Base-by-base conservation (phyloP, 495 filamentous ascomycete species). In the Aspergillus cristatus region DNA sequence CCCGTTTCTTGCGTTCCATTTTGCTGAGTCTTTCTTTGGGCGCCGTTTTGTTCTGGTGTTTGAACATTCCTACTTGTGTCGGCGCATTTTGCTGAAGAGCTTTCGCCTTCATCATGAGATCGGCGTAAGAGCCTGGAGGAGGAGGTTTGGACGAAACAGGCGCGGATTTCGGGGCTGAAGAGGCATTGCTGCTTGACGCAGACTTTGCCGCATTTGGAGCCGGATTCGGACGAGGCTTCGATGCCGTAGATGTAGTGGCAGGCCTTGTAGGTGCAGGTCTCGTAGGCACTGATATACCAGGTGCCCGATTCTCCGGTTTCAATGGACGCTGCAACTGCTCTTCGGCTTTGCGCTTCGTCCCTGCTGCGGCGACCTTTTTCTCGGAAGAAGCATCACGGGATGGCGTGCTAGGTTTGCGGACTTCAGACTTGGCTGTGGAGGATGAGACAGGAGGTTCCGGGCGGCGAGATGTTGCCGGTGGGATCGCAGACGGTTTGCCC, bases 301-400 rank as follows among this genome's bases (percentile, higher is more conserved):
- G 11, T 14, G 35, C 18, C 31, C 51, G 51, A 20, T 16, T 38
- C 17, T 48, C 48, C 15, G 57, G 54, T 31, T 56, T 57, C 18
- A 48, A 33, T 8, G 50, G 52, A 32, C 56, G 56, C 25, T 47
- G 42, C 16, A 67, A 42, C 35, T 54, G 51, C 6, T 65, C 65
- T 35, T 69, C 65, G 22, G 65, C 65, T 44, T 67, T 69, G 28
- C 65, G 57, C 49, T 69, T 69, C 7, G 45, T 63, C 25, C 63
- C 63, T 35, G 48, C 39, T 28, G 40, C 38, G 7, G 32, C 15
- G 42, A 43, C 47, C 29, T 48, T 51, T 6, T 39, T 49, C 33
- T 51, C 41, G 12, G 41, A 35, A 13, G 47, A 28, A 16, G 38
- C 37, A 38, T 38, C 35, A 12, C 40, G 49, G 30, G 37, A 29